These are phyloP conservation scores for Diutina scorzettiae DNA, from an alignment of 1,139 yeast genomes.

Conservation along the genomic window DNA sequence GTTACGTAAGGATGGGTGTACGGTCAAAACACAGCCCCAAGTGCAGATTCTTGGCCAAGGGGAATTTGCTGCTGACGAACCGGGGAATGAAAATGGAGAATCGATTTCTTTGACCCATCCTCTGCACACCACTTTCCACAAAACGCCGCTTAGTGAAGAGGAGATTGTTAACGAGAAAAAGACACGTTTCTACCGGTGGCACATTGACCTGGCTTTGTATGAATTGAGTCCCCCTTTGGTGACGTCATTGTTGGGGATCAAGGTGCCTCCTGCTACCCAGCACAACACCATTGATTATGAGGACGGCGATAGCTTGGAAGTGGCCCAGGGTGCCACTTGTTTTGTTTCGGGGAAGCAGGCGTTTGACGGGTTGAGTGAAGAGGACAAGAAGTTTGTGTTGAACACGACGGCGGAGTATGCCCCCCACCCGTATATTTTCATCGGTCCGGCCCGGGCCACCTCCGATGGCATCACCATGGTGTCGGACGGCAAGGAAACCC, in stretches of 20 bases:
- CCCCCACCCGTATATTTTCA: conserved; percentile 83
- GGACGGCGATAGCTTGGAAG: conserved; percentile 51
- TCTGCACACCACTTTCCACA: conserved; percentile 70
- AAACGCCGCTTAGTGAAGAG: conserved; percentile 44
- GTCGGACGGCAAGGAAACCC: conserved; percentile 60
- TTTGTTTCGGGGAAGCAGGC: conserved; percentile 76
- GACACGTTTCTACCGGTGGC: conserved; percentile 88
- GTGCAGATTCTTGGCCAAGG: conserved; percentile 88
- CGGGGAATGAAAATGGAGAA: conserved; percentile 54
- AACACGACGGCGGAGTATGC: conserved; percentile 75
- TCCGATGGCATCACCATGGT: conserved; percentile 80
- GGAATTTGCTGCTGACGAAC: conserved; percentile 48
- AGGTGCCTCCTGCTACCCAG: conserved; percentile 51
- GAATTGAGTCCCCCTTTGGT: conserved; percentile 77
- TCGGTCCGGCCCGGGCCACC: conserved; percentile 70
- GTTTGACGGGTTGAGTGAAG: conserved; percentile 49
- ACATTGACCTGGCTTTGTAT: conserved; percentile 79
- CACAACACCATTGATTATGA: conserved; percentile 43
- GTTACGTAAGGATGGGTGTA: conserved; percentile 64
- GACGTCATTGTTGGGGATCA: conserved; percentile 71
- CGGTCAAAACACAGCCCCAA: conserved; percentile 75
- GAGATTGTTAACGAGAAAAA: conserved; percentile 46
- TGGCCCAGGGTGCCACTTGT: conserved; percentile 80
- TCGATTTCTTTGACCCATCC: conserved; percentile 63
- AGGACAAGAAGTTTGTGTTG: conserved; percentile 62